A percentile compares a stretch with the other conserved stretches of the same genome.
These are phyloP conservation scores for Peniophora sp. DNA, from an alignment of 1,284 basidiomycete genomes.

Conservation along the genomic window DNA sequence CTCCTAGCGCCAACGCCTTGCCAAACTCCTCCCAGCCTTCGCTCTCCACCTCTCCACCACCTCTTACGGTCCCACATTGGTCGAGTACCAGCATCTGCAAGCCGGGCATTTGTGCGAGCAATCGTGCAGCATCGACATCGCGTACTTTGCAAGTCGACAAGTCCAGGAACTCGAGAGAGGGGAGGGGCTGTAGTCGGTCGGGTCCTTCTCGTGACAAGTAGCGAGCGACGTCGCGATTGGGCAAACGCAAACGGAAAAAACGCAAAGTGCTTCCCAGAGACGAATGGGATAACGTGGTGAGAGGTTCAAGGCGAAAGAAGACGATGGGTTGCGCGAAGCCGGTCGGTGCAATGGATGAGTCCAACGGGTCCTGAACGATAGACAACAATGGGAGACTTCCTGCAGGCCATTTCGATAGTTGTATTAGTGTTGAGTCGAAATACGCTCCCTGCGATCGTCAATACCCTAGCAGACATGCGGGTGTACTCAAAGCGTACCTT, in stretches of 20 bases:
- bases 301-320: constrained; percentile 54
- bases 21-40: constrained; percentile 44
- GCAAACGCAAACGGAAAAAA: constrained; percentile 51
- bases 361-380: constrained; percentile 58
- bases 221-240: constrained; percentile 42
- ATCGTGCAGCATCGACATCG: constrained; percentile 38
- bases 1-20: constrained; percentile 44
- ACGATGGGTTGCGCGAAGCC: constrained; percentile 68
- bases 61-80: constrained; percentile 34
- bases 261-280: constrained; percentile 30
- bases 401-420: constrained; percentile 50
- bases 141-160: constrained; percentile 48
- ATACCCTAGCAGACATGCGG: background rate
- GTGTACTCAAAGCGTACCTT: constrained; percentile 28
- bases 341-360: constrained; percentile 23
- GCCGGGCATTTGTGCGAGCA: constrained; percentile 35
- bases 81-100: constrained; percentile 50
- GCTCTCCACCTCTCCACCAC: constrained; percentile 27
- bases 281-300: constrained; percentile 39
- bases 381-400: constrained; percentile 38
- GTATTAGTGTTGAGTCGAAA: constrained; percentile 51
- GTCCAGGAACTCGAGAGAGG: constrained; percentile 44
- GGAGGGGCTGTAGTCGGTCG: constrained; percentile 25
- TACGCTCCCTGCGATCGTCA: constrained; percentile 47
- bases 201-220: constrained; percentile 27